Conservation (phyloP, 192 early-diverging fungal genomes). For the Diversispora eburnea region DNA sequence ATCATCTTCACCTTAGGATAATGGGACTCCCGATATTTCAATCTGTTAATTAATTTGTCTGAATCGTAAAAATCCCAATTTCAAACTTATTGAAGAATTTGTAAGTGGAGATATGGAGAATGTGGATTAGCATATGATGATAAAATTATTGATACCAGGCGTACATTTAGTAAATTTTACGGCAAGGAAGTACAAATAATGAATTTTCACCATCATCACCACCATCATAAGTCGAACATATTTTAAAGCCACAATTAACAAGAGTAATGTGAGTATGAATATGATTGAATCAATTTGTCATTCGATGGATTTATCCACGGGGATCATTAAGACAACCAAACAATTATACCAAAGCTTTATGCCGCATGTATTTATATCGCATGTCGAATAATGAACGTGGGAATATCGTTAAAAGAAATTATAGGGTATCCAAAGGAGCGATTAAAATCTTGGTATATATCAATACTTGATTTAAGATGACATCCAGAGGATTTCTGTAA, state of each 20-base stretch:
- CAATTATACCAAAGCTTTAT: conserved; percentile 76
- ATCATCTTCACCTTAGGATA: too few relatives aligned
- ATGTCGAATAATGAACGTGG: conserved; percentile 74
- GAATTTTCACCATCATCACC: too few relatives aligned
- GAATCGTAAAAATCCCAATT: conserved; percentile 69
- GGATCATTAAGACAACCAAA: conserved; percentile 73
- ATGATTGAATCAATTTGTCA: conserved; percentile 75
- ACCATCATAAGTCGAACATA: conserved; percentile 61
- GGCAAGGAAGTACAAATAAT: conserved; percentile 30
- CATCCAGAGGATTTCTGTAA: conserved; percentile 73
- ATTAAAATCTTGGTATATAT: conserved; percentile 64
- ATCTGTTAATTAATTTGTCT: conserved; percentile 58
- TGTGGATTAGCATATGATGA: conserved; percentile 84
- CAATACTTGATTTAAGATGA: conserved; percentile 56
- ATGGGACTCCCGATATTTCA: too few relatives aligned
- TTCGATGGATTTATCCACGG: conserved; percentile 68
- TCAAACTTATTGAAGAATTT: conserved; percentile 89
- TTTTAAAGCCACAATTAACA: conserved; percentile 60
- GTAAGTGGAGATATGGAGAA: conserved; percentile 77
- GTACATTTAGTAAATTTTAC: conserved; percentile 82
- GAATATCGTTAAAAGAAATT: conserved; percentile 91
- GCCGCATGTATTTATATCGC: conserved; percentile 91
- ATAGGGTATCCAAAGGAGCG: conserved; percentile 83
- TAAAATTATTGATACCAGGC: too few relatives aligned
- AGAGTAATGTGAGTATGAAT: conserved; percentile 63